These are phyloP conservation scores for Termitomyces sp. DNA, from an alignment of 768 basidiomycete genomes.

Conservation along the genomic window DNA sequence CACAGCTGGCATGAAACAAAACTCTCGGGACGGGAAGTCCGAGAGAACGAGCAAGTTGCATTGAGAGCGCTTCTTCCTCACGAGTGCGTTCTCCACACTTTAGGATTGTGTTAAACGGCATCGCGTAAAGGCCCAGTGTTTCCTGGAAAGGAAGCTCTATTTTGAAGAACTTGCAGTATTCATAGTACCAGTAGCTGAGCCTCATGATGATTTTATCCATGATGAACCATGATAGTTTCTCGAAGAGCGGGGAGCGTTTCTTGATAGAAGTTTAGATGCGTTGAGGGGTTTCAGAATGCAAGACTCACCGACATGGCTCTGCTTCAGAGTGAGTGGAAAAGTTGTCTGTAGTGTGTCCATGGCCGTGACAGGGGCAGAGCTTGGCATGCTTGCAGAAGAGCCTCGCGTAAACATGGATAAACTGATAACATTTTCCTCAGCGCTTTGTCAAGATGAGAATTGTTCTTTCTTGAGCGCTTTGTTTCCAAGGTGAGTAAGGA, in stretches of 20 bases:
- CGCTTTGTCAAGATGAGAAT: no score
- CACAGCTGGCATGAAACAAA: constrained; percentile 1
- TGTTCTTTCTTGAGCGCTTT: no score
- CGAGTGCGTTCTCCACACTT: constrained; percentile 1
- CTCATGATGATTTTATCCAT: neutral
- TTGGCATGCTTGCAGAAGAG: no score
- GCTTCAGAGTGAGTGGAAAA: no score
- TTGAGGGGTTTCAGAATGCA: no score
- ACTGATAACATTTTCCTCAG: no score
- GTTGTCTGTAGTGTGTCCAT: no score
- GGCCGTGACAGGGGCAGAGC: no score
- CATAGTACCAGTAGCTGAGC: neutral
- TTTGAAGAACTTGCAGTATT: neutral
- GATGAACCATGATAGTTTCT: neutral
- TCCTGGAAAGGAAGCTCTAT: neutral
- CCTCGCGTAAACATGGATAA: no score
- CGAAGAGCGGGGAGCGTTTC: neutral
- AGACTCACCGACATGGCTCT: no score
- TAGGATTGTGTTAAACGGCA: constrained; percentile 10
- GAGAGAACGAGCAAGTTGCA: constrained; percentile 4
- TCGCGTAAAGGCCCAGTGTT: neutral
- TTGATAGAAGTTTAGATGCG: no score
- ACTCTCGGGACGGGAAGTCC: constrained; percentile 11
- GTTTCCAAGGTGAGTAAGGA: no score
- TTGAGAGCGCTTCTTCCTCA: constrained; percentile 11